Evolutionary conservation across 441 rosid species (phyloP).

Genomic region (Geranium incanum): DNA sequence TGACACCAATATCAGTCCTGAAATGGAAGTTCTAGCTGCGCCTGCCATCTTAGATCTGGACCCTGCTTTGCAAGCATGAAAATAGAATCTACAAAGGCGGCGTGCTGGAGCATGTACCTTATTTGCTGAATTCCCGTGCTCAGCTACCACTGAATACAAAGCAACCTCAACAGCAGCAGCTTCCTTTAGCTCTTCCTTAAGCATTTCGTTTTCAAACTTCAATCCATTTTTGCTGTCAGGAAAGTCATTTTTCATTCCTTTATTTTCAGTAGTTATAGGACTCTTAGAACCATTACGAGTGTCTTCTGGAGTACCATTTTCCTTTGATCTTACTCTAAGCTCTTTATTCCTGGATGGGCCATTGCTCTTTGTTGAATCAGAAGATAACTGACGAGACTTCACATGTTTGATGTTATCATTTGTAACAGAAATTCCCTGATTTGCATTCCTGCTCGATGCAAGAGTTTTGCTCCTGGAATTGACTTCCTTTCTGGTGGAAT

Average conservation of each 20-base stretch:
- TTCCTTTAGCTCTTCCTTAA: constrained; percentile 85
- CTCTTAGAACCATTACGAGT: constrained; percentile 25
- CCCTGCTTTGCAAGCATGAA: constrained; percentile 57
- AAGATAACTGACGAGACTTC: constrained; percentile 62
- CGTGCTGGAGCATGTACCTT: constrained; percentile 97
- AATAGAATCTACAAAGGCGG: constrained; percentile 85
- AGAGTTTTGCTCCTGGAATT: constrained; percentile 48
- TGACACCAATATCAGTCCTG: constrained; percentile 70
- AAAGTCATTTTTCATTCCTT: constrained; percentile 37
- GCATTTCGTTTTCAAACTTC: constrained; percentile 63
- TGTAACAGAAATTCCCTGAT: constrained; percentile 32
- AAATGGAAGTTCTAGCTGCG: constrained; percentile 76
- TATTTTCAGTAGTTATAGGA: constrained; percentile 36
- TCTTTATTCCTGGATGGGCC: constrained; percentile 29
- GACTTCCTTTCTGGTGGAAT: constrained; percentile 35
- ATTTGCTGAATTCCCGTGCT: constrained; percentile 82
- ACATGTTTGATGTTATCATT: constrained; percentile 49
- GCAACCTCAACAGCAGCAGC: constrained; percentile 93
- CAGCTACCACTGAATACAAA: constrained; percentile 77
- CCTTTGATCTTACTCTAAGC: constrained; percentile 37
- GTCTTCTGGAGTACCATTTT: constrained; percentile 26
- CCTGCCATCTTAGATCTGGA: constrained; percentile 53
- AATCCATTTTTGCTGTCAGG: constrained; percentile 53
- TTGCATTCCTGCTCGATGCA: constrained; percentile 35
- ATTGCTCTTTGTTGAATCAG: constrained; percentile 40